Conservation (phyloP, 2,329 filamentous ascomycete species). For the Xylaria polymorpha region DNA sequence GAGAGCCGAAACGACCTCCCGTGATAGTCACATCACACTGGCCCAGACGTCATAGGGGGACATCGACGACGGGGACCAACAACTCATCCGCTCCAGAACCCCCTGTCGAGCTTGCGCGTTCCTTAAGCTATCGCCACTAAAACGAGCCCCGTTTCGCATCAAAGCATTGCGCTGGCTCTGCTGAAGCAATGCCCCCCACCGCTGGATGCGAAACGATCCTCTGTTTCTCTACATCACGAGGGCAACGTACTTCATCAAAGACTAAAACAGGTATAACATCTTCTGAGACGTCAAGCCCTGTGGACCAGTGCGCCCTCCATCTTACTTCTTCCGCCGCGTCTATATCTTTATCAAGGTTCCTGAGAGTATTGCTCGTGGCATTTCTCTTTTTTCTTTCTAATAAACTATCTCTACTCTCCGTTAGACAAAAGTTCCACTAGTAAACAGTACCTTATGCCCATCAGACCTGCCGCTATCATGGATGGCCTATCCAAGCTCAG, state of each 20-base stretch:
- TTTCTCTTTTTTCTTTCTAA: background rate
- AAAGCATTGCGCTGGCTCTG: conserved; percentile 26
- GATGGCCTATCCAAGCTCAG: conserved; percentile 57
- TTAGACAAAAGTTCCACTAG: background rate
- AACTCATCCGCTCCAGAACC: conserved; percentile 17
- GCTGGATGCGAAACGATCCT: conserved; percentile 27
- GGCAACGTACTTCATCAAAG: conserved; percentile 14
- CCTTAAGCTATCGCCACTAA: conserved; percentile 21
- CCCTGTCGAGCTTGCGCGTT: conserved; percentile 35
- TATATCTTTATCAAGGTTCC: conserved; percentile 3
- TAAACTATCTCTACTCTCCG: background rate
- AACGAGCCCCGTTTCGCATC: conserved; percentile 26
- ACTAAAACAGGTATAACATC: conserved; percentile 25
- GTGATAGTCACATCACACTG: conserved; percentile 10
- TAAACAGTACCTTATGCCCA: conserved; percentile 23
- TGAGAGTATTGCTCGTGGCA: background rate
- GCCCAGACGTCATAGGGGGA: conserved; percentile 25
- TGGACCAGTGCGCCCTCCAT: background rate
- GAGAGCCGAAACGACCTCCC: background rate
- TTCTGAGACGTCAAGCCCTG: conserved; percentile 13
- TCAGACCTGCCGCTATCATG: conserved; percentile 29
- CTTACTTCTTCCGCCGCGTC: background rate
- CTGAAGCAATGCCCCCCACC: conserved; percentile 25
- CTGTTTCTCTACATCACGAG: conserved; percentile 18
- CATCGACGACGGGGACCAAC: conserved; percentile 25